Percentiles rank a stretch among this genome's conserved stretches.
Conservation (phyloP, 192 early-diverging fungal species). For the Podila minutissima region DNA sequence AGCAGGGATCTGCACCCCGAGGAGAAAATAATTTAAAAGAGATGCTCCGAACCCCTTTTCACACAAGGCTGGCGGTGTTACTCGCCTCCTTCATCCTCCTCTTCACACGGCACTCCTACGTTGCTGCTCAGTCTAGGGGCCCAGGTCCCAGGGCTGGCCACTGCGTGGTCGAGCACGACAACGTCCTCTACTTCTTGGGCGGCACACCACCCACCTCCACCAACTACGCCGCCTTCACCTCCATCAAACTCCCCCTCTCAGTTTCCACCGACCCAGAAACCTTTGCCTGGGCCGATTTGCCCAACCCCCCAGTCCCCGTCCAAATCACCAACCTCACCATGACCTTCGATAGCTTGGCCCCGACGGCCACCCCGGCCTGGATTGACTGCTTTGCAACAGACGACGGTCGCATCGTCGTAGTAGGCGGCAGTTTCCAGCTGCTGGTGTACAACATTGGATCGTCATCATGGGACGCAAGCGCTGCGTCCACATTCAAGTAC, state of each 20-base stretch:
- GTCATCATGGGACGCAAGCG: conserved; percentile 7
- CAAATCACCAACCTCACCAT: conserved; percentile 42
- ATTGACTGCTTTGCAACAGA: conserved; percentile 47
- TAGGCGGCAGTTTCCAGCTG: conserved; percentile 31
- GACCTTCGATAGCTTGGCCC: conserved; percentile 6
- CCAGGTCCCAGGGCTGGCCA: conserved; percentile 37
- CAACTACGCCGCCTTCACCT: conserved; percentile 30
- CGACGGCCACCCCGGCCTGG: conserved; percentile 28
- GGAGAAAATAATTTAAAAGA: too few relatives aligned
- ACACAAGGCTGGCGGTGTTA: not conserved
- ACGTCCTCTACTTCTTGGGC: conserved; percentile 28
- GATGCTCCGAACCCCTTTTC: not conserved
- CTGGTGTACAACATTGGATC: conserved; percentile 24
- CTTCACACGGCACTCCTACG: not conserved
- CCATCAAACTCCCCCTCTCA: conserved; percentile 25
- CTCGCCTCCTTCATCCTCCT: not conserved
- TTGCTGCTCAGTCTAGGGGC: conserved; percentile 32
- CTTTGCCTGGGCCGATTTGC: conserved; percentile 32
- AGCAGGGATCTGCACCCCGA: too few relatives aligned
- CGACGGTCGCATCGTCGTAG: conserved; percentile 40
- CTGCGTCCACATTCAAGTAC: conserved; percentile 7
- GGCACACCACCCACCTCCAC: conserved; percentile 35
- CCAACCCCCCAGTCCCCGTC: conserved; percentile 25
- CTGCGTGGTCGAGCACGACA: conserved; percentile 40
- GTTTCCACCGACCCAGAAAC: conserved; percentile 8